Conservation (phyloP, 1,139 yeast genomes). For the Blastobotrys aristatus region DNA sequence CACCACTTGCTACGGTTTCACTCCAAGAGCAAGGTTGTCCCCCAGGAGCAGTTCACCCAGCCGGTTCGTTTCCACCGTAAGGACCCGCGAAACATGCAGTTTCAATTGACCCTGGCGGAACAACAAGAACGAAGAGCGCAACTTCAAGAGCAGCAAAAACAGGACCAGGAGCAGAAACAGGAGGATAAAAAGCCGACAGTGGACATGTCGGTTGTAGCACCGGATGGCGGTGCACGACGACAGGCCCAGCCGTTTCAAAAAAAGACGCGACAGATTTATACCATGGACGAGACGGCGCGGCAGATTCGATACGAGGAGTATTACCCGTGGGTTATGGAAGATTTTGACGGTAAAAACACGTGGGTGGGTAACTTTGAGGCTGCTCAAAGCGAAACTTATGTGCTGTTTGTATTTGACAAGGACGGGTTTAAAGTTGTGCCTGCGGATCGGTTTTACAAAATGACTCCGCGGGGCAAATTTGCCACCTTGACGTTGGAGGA, state of each 20-base stretch:
- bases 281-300: constrained; percentile 75
- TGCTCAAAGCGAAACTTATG: constrained; percentile 82
- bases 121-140: constrained; percentile 35
- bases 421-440: constrained; percentile 94
- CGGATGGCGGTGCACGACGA: constrained; percentile 81
- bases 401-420: constrained; percentile 75
- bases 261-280: constrained; percentile 78
- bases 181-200: constrained; percentile 33
- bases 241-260: constrained; percentile 57
- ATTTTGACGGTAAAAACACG: constrained; percentile 87
- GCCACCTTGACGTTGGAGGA: constrained; percentile 93
- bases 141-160: constrained; percentile 6
- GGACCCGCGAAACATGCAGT: constrained; percentile 86
- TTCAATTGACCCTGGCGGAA: constrained; percentile 65
- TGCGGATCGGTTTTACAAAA: constrained; percentile 86
- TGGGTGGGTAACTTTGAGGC: constrained; percentile 98
- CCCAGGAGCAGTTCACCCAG: constrained; percentile 60
- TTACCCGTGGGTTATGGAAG: constrained; percentile 97
- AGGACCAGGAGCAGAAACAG: background rate
- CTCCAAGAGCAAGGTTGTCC: constrained; percentile 65
- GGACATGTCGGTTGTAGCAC: constrained; percentile 66
- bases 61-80: constrained; percentile 89
- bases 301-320: constrained; percentile 88
- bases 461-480: constrained; percentile 88
- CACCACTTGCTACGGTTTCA: constrained; percentile 82